phyloP scores from a whole-genome alignment of 192 early-diverging fungal species.

The Rhizoclosmatium sp. region DNA sequence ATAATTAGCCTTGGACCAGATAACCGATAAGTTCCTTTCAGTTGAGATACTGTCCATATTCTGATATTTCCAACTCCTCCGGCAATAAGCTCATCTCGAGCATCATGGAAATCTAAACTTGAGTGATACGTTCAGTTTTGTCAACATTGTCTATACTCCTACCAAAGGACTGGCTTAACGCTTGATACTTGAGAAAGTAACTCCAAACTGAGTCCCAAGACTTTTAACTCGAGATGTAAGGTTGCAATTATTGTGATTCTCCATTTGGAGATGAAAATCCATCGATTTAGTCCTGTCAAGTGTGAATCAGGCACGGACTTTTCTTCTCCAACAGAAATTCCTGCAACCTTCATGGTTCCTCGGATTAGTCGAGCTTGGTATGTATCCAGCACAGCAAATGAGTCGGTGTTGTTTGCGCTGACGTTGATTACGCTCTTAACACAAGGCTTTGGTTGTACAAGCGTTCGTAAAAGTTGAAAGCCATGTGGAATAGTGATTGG shows the following conservation, averaged over 20 bases:
- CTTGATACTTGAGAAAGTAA: conserved; percentile 47
- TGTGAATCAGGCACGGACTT: conserved; percentile 31
- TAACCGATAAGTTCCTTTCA: conserved; percentile 40
- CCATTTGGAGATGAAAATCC: conserved; percentile 53
- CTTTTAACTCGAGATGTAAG: conserved; percentile 53
- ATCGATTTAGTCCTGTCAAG: conserved; percentile 48
- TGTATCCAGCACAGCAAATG: conserved; percentile 51
- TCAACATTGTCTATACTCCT: not conserved
- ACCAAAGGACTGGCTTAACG: conserved; percentile 59
- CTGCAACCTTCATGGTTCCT: conserved; percentile 32
- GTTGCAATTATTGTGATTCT: conserved; percentile 52
- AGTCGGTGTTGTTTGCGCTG: conserved; percentile 40
- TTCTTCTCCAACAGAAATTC: conserved; percentile 37
- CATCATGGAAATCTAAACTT: conserved; percentile 55
- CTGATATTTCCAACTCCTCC: conserved; percentile 54
- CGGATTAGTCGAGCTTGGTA: conserved; percentile 46
- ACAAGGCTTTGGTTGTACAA: conserved; percentile 45
- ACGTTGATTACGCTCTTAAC: conserved; percentile 53
- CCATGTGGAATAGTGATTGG: conserved; percentile 54
- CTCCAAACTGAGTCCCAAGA: conserved; percentile 49
- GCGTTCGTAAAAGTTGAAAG: conserved; percentile 50
- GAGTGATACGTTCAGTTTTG: not conserved
- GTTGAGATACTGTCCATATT: conserved; percentile 47
- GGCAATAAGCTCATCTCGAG: conserved; percentile 49
- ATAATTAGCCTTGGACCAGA: conserved; percentile 48